phyloP scores from a whole-genome alignment of 345 rosid genomes.

The Linum trigynum region DNA sequence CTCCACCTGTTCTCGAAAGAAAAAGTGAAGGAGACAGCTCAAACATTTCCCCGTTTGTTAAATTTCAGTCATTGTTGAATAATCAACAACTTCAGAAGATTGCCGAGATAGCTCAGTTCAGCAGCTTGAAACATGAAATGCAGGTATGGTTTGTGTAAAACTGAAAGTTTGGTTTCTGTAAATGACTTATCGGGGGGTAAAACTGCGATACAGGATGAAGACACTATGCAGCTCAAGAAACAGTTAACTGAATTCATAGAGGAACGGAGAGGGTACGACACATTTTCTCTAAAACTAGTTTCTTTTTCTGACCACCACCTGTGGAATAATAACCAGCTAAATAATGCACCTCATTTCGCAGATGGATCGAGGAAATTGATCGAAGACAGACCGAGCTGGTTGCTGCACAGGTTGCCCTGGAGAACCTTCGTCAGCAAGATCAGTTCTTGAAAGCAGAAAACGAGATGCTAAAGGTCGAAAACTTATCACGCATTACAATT shows the following conservation, averaged over 20 bases:
- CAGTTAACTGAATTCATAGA: constrained; percentile 64
- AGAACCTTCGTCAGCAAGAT: constrained; percentile 58
- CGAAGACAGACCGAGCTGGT: constrained; percentile 67
- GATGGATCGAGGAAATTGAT: constrained; percentile 89
- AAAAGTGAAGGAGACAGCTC: background rate
- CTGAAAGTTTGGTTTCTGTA: background rate
- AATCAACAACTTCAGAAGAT: constrained; percentile 59
- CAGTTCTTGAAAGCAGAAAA: constrained; percentile 63
- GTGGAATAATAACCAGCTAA: too few species aligned
- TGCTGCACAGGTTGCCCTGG: constrained; percentile 56
- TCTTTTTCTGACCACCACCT: too few species aligned
- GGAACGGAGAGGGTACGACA: constrained; percentile 69
- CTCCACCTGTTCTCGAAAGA: background rate
- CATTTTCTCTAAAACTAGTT: constrained; percentile 2
- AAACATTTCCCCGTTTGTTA: constrained; percentile 8
- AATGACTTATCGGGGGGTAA: background rate
- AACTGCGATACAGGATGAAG: constrained; percentile 33
- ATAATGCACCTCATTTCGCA: constrained; percentile 14
- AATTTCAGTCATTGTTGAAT: constrained; percentile 63
- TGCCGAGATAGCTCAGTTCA: constrained; percentile 50
- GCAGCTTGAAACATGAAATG: constrained; percentile 37
- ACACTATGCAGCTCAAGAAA: constrained; percentile 52
- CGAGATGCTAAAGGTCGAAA: constrained; percentile 61
- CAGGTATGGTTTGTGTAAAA: constrained; percentile 37
- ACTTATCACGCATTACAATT: too few species aligned